Conservation (phyloP, 1,284 basidiomycete species). For the Xanthoconium separans region DNA sequence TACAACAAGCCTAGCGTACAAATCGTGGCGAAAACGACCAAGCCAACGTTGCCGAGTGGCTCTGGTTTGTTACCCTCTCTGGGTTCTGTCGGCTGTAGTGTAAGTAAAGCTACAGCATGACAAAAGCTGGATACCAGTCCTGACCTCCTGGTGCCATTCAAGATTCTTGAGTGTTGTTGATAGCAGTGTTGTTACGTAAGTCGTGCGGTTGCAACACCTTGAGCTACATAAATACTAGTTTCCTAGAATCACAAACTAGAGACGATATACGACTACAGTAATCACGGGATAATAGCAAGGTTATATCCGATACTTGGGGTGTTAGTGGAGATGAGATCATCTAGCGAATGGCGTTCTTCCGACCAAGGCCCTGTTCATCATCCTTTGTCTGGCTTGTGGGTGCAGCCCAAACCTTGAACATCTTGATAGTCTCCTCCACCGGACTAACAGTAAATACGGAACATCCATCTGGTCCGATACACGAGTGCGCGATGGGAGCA, state of each 20-base stretch:
- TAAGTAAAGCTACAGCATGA: neutral
- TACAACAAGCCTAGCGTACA: constrained; percentile 61
- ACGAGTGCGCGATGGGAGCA: constrained; percentile 32
- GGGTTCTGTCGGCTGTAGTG: constrained; percentile 46
- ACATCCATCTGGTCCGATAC: constrained; percentile 35
- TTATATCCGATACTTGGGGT: constrained; percentile 6
- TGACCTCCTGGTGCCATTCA: constrained; percentile 30
- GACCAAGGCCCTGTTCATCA: constrained; percentile 23
- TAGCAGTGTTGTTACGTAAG: neutral
- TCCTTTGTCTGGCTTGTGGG: constrained; percentile 19
- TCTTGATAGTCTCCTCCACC: constrained; percentile 39
- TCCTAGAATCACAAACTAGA: neutral
- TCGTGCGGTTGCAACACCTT: no score
- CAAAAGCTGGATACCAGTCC: neutral
- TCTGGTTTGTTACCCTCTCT: constrained; percentile 60
- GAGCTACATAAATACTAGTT: neutral
- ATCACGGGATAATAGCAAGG: constrained; percentile 5
- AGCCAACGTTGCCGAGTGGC: constrained; percentile 55
- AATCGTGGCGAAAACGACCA: constrained; percentile 59
- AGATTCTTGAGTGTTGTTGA: neutral
- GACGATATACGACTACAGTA: constrained; percentile 10
- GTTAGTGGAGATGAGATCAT: constrained; percentile 10
- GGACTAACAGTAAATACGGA: constrained; percentile 44
- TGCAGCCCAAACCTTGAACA: constrained; percentile 36
- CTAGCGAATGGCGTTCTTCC: constrained; percentile 30